These are phyloP conservation scores for Begonia peltatifolia DNA, from an alignment of 306 rosid genomes.

Conservation along the genomic window DNA sequence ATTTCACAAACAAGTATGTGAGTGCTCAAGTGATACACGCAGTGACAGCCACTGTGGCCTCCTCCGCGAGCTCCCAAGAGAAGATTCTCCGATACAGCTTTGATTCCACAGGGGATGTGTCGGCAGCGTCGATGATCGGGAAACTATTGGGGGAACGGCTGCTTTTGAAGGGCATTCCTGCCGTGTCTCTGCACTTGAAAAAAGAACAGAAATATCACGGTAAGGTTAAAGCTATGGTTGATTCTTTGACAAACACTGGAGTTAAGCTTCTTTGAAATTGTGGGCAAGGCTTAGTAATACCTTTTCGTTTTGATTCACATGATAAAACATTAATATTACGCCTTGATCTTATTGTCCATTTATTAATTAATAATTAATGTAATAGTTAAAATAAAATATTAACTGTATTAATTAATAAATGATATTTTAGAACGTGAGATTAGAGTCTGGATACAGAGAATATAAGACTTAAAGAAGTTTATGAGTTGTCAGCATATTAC, in stretches of 20 bases:
- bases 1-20: slow-evolving; percentile 71
- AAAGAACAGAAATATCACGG: slow-evolving; percentile 91
- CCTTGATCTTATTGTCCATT: no score
- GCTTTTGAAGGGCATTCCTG: slow-evolving; percentile 54
- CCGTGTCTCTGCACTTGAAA: slow-evolving; percentile 64
- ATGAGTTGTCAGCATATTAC: no score
- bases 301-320: no score
- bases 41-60: slow-evolving; percentile 76
- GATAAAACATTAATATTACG: no score
- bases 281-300: no score
- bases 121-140: slow-evolving; percentile 85
- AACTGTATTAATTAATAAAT: no score
- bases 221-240: slow-evolving; percentile 75
- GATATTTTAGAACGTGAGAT: no score
- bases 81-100: slow-evolving; percentile 45
- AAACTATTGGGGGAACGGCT: slow-evolving; percentile 72
- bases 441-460: no score
- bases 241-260: slow-evolving; percentile 62
- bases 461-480: no score
- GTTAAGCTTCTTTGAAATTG: slow-evolving; percentile 62
- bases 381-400: no score
- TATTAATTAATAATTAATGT: no score
- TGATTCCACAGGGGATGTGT: slow-evolving; percentile 59
- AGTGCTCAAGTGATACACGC: slow-evolving; percentile 68
- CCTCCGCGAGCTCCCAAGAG: slow-evolving; percentile 75